Conservation (phyloP, 2,329 filamentous ascomycete species). For the Trematosphaeria pertusa region DNA sequence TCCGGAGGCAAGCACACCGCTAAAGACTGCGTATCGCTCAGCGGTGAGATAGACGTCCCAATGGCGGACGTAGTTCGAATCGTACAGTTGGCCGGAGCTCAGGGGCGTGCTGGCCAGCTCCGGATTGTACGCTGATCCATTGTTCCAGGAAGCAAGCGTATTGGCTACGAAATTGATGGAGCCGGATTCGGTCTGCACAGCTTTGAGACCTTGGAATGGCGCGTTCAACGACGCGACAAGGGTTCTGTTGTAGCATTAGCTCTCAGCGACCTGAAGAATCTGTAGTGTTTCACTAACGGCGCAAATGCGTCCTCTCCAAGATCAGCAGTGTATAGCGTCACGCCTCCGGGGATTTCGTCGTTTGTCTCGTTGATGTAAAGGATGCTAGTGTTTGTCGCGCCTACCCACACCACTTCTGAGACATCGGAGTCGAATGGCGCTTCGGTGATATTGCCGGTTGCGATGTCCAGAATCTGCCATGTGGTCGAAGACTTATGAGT, state of each 20-base stretch:
- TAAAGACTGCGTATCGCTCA: constrained; percentile 76
- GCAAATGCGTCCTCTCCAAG: constrained; percentile 31
- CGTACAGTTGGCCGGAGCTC: constrained; percentile 71
- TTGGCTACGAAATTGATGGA: constrained; percentile 58
- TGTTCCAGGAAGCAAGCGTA: constrained; percentile 62
- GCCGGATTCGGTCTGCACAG: constrained; percentile 47
- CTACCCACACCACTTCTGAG: constrained; percentile 45
- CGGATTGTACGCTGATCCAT: not conserved
- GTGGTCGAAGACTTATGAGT: constrained; percentile 56
- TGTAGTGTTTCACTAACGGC: constrained; percentile 31
- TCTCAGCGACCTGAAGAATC: too few species aligned
- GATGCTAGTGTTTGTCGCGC: constrained; percentile 56
- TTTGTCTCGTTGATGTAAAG: constrained; percentile 70
- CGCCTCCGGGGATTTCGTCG: constrained; percentile 56
- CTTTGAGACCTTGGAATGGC: constrained; percentile 58
- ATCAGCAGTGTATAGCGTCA: constrained; percentile 44
- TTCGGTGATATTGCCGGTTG: constrained; percentile 40
- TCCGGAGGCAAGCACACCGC: constrained; percentile 62
- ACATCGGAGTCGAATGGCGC: constrained; percentile 41
- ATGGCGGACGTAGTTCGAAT: constrained; percentile 77
- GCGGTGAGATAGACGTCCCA: constrained; percentile 78
- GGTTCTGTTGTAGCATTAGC: too few species aligned
- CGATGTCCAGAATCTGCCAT: constrained; percentile 44
- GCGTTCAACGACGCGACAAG: constrained; percentile 52
- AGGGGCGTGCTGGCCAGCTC: not conserved